Evolutionary conservation across 108 stramenopile genomes (phyloP).

Genomic region (Schizochytrium sp.): DNA sequence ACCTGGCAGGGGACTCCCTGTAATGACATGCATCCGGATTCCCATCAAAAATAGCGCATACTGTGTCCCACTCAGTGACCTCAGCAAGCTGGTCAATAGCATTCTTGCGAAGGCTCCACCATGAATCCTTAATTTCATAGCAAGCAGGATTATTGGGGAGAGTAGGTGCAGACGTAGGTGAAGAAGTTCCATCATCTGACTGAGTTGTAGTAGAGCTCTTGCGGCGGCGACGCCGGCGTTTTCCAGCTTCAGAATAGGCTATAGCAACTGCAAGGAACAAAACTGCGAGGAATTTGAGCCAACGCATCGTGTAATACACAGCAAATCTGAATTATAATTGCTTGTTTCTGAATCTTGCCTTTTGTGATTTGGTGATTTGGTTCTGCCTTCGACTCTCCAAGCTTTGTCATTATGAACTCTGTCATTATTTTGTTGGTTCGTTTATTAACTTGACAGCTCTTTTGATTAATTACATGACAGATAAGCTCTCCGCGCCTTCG

Average conservation of each 20-base stretch:
- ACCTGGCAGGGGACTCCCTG: background rate
- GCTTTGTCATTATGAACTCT: too few species aligned
- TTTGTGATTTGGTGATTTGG: background rate
- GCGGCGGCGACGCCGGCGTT: constrained; percentile 1
- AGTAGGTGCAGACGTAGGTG: background rate
- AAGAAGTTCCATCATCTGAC: background rate
- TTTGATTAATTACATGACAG: too few species aligned
- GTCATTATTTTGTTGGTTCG: too few species aligned
- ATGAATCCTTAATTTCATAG: background rate
- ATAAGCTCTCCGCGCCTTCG: too few species aligned
- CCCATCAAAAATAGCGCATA: constrained; percentile 51
- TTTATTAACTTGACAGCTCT: too few species aligned
- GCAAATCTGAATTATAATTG: background rate
- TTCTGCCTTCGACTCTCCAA: background rate
- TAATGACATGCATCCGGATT: background rate
- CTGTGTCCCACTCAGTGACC: background rate
- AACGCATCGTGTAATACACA: background rate
- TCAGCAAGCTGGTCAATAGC: background rate
- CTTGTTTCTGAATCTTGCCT: background rate
- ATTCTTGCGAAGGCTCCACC: background rate
- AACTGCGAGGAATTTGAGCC: background rate
- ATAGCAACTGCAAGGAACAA: background rate
- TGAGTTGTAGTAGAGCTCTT: background rate
- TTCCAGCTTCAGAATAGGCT: constrained; percentile 3
- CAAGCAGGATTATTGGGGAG: background rate